Conservation (phyloP, 1,284 basidiomycete genomes). For the Fomitopsis pinicola region DNA sequence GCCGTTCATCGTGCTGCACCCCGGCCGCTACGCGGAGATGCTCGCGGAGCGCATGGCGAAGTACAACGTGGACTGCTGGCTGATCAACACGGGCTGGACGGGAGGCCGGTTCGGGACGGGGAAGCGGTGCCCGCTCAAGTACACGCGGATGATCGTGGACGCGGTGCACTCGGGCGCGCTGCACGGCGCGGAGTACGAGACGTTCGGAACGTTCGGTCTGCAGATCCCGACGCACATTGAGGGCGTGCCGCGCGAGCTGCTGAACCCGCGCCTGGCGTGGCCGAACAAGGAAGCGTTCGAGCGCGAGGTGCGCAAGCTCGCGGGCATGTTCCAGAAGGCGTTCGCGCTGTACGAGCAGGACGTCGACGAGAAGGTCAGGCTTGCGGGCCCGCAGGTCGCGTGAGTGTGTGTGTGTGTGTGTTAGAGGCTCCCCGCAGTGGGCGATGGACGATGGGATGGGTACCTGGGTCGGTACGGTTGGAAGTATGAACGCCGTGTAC, state of each 20-base stretch:
- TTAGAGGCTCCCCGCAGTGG: no score
- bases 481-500: no score
- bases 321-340: constrained; percentile 89
- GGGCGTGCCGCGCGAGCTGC: constrained; percentile 84
- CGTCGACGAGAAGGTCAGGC: constrained; percentile 72
- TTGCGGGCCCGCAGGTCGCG: constrained; percentile 62
- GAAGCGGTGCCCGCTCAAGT: constrained; percentile 92
- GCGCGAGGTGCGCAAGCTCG: constrained; percentile 82
- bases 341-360: constrained; percentile 87
- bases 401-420: not conserved
- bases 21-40: constrained; percentile 95
- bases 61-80: constrained; percentile 93
- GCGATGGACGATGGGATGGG: no score
- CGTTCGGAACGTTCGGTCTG: constrained; percentile 77
- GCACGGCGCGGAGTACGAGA: constrained; percentile 83
- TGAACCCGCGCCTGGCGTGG: constrained; percentile 88
- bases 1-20: constrained; percentile 98
- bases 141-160: constrained; percentile 95
- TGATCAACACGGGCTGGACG: constrained; percentile 99
- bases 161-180: constrained; percentile 95
- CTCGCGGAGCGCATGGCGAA: constrained; percentile 92
- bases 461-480: no score
- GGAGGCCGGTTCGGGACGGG: constrained; percentile 91
- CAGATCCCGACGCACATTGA: constrained; percentile 78
- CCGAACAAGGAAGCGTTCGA: constrained; percentile 82